A percentile compares a stretch with the other conserved stretches of the same genome.
These are phyloP conservation scores for Gracilaria gracilis DNA, from an alignment of 23 red algal genomes.

Conservation along the genomic window DNA sequence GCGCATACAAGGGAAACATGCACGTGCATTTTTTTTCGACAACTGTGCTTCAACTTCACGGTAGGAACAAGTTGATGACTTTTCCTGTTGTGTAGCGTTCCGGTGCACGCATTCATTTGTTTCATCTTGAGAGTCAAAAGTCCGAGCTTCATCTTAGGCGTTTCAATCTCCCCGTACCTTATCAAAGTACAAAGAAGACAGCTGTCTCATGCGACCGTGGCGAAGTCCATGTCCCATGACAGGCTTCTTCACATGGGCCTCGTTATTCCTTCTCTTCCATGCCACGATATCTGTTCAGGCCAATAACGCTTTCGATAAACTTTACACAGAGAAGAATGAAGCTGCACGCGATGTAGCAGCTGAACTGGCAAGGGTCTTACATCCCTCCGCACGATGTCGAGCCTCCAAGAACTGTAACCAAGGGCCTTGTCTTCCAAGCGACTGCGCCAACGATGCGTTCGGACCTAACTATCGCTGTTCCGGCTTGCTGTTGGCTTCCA, in stretches of 20 bases:
- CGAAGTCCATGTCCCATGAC: not conserved
- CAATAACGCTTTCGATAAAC: constrained; percentile 15
- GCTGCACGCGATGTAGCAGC: constrained; percentile 4
- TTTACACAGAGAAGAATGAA: constrained; percentile 6
- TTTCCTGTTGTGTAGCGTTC: not conserved
- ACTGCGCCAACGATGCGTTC: constrained; percentile 16
- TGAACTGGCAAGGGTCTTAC: constrained; percentile 7
- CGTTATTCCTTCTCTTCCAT: not conserved
- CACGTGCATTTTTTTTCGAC: not conserved
- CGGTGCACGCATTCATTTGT: not conserved
- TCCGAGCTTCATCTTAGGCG: not conserved
- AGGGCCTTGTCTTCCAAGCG: constrained; percentile 5
- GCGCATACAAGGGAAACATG: too few relatives aligned
- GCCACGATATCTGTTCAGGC: not conserved
- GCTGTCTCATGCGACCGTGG: not conserved
- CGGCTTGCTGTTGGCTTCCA: not conserved
- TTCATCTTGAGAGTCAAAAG: not conserved
- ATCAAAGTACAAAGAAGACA: not conserved
- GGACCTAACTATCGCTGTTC: constrained; percentile 9
- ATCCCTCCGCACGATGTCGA: constrained; percentile 18
- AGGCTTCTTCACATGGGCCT: not conserved
- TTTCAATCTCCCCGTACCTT: not conserved
- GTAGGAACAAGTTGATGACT: not conserved
- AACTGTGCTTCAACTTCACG: too few relatives aligned
- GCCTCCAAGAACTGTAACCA: constrained; percentile 30